phyloP scores from a whole-genome alignment of 164 flowering plant genomes.

The Protea cynaroides region DNA sequence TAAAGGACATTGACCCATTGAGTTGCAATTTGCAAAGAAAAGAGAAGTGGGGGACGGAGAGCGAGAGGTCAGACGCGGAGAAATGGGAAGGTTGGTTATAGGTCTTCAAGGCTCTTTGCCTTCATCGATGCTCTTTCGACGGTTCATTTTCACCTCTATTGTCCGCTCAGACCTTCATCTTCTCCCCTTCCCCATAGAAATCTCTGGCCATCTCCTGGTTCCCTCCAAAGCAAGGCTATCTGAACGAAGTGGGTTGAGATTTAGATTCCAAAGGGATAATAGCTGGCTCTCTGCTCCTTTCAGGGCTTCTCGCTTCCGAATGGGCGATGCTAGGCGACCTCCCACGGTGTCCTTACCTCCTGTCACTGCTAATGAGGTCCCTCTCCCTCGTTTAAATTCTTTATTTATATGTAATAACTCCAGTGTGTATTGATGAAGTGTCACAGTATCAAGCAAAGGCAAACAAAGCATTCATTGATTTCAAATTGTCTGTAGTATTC shows the following conservation, averaged over 20 bases:
- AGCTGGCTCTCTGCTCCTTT: constrained; percentile 10
- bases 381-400: neutral
- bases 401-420: too few species aligned
- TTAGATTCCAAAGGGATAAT: constrained; percentile 2
- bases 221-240: constrained; percentile 1
- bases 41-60: too few species aligned
- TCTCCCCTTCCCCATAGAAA: constrained; percentile 8
- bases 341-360: constrained; percentile 32
- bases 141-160: constrained; percentile 28
- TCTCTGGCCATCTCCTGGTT: constrained; percentile 1
- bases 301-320: constrained; percentile 20
- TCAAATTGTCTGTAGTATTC: too few species aligned
- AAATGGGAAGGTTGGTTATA: neutral
- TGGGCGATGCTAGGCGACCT: constrained; percentile 36
- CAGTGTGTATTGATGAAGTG: too few species aligned
- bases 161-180: constrained; percentile 18
- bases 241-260: constrained; percentile 6
- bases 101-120: neutral
- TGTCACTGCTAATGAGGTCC: constrained; percentile 28
- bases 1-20: too few species aligned
- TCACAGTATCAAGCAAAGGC: too few species aligned
- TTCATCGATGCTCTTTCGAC: constrained; percentile 38
- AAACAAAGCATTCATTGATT: too few species aligned
- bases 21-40: too few species aligned
- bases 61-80: neutral